Conservation (phyloP, 2,329 filamentous ascomycete species). For the Ramichloridium luteum region DNA sequence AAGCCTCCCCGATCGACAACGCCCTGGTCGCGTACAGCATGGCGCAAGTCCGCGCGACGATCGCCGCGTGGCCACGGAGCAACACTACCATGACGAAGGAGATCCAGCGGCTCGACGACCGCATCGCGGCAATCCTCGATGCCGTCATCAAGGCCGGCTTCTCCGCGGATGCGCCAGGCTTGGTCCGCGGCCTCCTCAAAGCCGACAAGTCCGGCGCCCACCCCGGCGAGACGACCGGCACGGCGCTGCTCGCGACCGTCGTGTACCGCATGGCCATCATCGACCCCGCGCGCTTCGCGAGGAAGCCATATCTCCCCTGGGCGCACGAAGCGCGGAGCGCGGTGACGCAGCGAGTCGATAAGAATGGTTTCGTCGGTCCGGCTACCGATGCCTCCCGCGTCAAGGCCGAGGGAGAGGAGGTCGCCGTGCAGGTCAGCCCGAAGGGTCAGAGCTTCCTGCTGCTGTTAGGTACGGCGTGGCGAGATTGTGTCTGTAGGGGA, state of each 20-base stretch:
- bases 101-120: slow-evolving; percentile 20
- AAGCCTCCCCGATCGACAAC: slow-evolving; percentile 27
- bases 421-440: slow-evolving; percentile 25
- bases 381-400: slow-evolving; percentile 15
- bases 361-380: slow-evolving; percentile 28
- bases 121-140: slow-evolving; percentile 29
- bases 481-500: slow-evolving; percentile 27
- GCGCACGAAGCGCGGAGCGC: slow-evolving; percentile 30
- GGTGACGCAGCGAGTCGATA: slow-evolving; percentile 26
- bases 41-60: slow-evolving; percentile 34
- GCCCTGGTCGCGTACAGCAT: slow-evolving; percentile 39
- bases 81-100: slow-evolving; percentile 12
- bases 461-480: slow-evolving; percentile 31
- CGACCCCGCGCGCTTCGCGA: slow-evolving; percentile 26
- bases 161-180: slow-evolving; percentile 26
- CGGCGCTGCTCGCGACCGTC: slow-evolving; percentile 33
- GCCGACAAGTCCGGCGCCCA: slow-evolving; percentile 23
- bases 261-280: slow-evolving; percentile 36
- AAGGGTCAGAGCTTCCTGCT: slow-evolving; percentile 36
- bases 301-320: slow-evolving; percentile 30
- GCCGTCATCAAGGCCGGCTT: slow-evolving; percentile 24
- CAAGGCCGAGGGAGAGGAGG: slow-evolving; percentile 16
- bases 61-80: slow-evolving; percentile 23
- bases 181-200: slow-evolving; percentile 39
- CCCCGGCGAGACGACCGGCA: slow-evolving; percentile 36